Conservation (phyloP, 2,329 filamentous ascomycete species). For the Diaporthe sp. region DNA sequence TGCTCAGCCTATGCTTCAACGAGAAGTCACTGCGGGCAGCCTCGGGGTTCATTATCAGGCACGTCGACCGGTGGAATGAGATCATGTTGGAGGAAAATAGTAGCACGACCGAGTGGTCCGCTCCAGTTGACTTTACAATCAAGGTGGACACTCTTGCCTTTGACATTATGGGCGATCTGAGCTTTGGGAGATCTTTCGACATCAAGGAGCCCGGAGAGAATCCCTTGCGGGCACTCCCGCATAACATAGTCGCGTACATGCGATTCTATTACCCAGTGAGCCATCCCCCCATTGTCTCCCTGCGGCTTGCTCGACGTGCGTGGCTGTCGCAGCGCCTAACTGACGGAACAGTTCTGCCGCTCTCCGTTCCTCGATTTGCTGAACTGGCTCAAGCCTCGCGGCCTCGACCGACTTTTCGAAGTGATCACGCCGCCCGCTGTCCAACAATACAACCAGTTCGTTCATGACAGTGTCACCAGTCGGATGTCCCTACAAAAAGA, state of each 20-base stretch:
- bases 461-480: not conserved
- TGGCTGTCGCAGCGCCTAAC: not conserved
- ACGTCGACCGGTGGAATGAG: not conserved
- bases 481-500: not conserved
- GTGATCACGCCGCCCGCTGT: not conserved
- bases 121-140: not conserved
- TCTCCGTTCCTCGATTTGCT: not conserved
- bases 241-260: not conserved
- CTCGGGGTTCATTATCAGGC: not conserved
- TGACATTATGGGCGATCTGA: constrained; percentile 12
- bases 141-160: constrained; percentile 3
- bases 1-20: not conserved
- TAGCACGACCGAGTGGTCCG: not conserved
- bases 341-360: not conserved
- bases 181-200: not conserved
- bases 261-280: not conserved
- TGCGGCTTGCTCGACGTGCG: too few relatives aligned
- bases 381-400: not conserved
- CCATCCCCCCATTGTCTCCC: too few relatives aligned
- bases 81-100: not conserved
- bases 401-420: not conserved
- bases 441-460: not conserved
- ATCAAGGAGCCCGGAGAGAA: not conserved
- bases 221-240: not conserved
- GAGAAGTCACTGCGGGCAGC: not conserved